phyloP scores from a whole-genome alignment of 1,284 basidiomycete genomes.

The Pterulicium gracile region DNA sequence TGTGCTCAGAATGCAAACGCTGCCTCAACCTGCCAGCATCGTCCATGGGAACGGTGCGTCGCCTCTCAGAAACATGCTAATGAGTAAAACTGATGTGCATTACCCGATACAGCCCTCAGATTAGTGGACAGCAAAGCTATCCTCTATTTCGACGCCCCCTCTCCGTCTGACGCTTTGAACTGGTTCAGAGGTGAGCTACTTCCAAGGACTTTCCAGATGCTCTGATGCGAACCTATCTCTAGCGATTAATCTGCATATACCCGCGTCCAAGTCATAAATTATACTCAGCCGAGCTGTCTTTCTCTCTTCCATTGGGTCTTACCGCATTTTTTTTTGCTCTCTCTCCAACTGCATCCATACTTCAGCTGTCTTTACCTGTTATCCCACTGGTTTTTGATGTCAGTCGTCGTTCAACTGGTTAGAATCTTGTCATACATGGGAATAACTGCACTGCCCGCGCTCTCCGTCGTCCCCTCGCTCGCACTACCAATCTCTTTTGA shows the following conservation, averaged over 20 bases:
- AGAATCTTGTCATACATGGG: too few relatives aligned
- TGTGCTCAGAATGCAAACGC: slow-evolving; percentile 84
- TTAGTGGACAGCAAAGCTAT: slow-evolving; percentile 86
- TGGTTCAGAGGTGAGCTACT: slow-evolving; percentile 73
- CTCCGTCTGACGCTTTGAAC: slow-evolving; percentile 72
- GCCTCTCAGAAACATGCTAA: slow-evolving; percentile 9
- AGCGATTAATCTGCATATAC: slow-evolving; percentile 60
- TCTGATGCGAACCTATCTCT: slow-evolving; percentile 9
- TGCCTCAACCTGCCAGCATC: slow-evolving; percentile 83
- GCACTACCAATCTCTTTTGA: too few relatives aligned
- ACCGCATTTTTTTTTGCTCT: neutral
- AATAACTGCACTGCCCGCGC: too few relatives aligned
- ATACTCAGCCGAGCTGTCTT: neutral
- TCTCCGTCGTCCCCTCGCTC: too few relatives aligned
- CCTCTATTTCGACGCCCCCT: slow-evolving; percentile 82
- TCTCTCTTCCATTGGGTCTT: neutral
- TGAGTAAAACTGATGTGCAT: too few relatives aligned
- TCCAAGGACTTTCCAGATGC: neutral
- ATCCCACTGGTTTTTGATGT: too few relatives aligned
- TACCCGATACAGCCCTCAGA: slow-evolving; percentile 48
- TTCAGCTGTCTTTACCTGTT: neutral
- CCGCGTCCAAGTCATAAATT: slow-evolving; percentile 35
- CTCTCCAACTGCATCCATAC: neutral
- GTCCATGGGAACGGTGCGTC: slow-evolving; percentile 69
- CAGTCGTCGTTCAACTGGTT: too few relatives aligned